Base-by-base conservation (phyloP, 345 rosid species). In the Nasturtium officinale region DNA sequence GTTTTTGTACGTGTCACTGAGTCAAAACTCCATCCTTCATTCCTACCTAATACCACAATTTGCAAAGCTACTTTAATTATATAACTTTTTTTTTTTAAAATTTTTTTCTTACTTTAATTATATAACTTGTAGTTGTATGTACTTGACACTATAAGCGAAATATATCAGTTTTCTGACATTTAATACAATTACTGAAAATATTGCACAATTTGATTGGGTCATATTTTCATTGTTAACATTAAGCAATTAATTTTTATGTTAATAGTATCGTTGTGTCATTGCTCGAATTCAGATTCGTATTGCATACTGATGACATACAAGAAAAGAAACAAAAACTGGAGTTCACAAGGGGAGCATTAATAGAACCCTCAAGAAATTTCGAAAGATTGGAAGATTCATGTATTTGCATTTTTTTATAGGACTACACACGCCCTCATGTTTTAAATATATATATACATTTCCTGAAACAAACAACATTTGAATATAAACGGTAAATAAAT, bases 21-120 rank as follows among this genome's bases (percentile, higher is more conserved):
- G 63, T 75, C 63, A 68, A 30, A 21, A 52, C 62, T 67, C 56
- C 54, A 16, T 40, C 61, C 64, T 20, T 1, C 25, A 23, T 23
- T 23, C 25, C 25, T 23, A 59, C 69, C 73, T 52, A 67, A 59
- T 48, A 58, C 61, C 61, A 66, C 54, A 35, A 45, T 33, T 37
- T 52, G 6, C 2, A 35, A 66, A 52, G 21, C 2, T 51, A 23
- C 23, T 65, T 33, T 50, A 50, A 5, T 50, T 20, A 7, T 58
- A 57, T 42, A 62, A 42, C 53, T 26, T 43, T n/a, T n/a, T n/a
- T n/a, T n/a, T n/a, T n/a, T n/a, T n/a, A n/a, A n/a, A n/a, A n/a
- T n/a, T n/a, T n/a, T n/a, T n/a, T n/a, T n/a, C n/a, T n/a, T n/a
- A n/a, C n/a, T n/a, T n/a, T n/a, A n/a, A n/a, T n/a, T n/a, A n/a